A percentile compares a stretch with the other conserved stretches of the same genome.
phyloP scores from a whole-genome alignment of 2,329 filamentous ascomycete species.

The Coniochaeta sp. region DNA sequence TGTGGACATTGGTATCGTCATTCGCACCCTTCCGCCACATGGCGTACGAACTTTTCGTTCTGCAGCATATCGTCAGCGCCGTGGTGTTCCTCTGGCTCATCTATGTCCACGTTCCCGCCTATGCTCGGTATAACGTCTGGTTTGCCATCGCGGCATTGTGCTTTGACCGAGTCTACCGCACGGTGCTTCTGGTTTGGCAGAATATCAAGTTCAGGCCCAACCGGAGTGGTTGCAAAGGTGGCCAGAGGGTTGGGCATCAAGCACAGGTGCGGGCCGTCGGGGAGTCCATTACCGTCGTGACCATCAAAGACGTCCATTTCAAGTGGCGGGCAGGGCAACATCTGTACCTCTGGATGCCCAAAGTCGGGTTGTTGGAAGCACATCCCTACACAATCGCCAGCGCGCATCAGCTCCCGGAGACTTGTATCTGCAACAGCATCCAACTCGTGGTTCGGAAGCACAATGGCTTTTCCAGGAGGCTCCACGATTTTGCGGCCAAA shows the following conservation, averaged over 20 bases:
- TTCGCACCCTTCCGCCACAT: constrained; percentile 57
- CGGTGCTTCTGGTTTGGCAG: constrained; percentile 40
- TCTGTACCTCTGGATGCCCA: constrained; percentile 53
- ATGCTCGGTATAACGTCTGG: constrained; percentile 57
- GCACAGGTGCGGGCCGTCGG: constrained; percentile 41
- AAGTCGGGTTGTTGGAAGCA: constrained; percentile 44
- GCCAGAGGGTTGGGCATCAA: constrained; percentile 43
- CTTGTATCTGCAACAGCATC: constrained; percentile 51
- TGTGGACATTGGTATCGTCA: constrained; percentile 59
- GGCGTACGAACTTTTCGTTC: constrained; percentile 62
- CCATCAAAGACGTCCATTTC: constrained; percentile 53
- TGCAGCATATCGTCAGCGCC: constrained; percentile 59
- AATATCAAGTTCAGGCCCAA: constrained; percentile 39
- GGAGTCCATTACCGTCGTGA: constrained; percentile 46
- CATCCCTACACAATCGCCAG: constrained; percentile 58
- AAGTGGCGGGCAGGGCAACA: constrained; percentile 54
- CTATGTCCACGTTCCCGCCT: constrained; percentile 53
- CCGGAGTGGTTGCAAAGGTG: constrained; percentile 36
- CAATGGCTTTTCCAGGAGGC: constrained; percentile 46
- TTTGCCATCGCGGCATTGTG: constrained; percentile 55
- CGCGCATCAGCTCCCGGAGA: constrained; percentile 40
- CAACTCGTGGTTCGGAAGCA: constrained; percentile 52
- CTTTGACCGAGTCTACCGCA: constrained; percentile 52
- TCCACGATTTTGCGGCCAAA: constrained; percentile 39
- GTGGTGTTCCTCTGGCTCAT: constrained; percentile 56